These are phyloP conservation scores for Selaginella tamariscina DNA, from an alignment of 75 land plant species.

Conservation along the genomic window DNA sequence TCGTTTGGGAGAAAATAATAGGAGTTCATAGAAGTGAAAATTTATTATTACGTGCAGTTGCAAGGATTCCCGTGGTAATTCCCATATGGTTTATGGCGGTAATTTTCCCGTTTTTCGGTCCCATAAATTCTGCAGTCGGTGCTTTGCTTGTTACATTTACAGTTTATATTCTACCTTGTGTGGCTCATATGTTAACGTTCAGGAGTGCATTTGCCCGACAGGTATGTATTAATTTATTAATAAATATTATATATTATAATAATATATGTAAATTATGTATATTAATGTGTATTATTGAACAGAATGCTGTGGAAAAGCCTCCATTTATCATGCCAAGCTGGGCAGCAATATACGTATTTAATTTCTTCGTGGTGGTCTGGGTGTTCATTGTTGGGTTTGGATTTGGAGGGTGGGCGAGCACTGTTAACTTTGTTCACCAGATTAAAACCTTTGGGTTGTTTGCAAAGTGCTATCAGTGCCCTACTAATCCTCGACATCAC, in stretches of 20 bases:
- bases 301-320: slow-evolving; percentile 24
- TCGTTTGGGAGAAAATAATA: slow-evolving; percentile 67
- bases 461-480: slow-evolving; percentile 26
- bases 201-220: slow-evolving; percentile 51
- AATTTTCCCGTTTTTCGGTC: slow-evolving; percentile 84
- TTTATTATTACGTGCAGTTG: slow-evolving; percentile 18
- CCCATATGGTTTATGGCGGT: slow-evolving; percentile 87
- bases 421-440: slow-evolving; percentile 20
- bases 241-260: neutral
- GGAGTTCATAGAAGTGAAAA: slow-evolving; percentile 65
- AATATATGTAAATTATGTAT: neutral
- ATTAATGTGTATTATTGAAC: neutral
- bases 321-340: slow-evolving; percentile 26
- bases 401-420: slow-evolving; percentile 30
- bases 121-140: slow-evolving; percentile 81
- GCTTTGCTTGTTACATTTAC: slow-evolving; percentile 81
- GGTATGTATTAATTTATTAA: slow-evolving; percentile 16
- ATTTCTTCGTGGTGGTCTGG: slow-evolving; percentile 24
- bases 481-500: neutral
- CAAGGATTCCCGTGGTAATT: slow-evolving; percentile 55
- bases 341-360: slow-evolving; percentile 20
- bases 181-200: slow-evolving; percentile 69
- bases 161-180: slow-evolving; percentile 72
- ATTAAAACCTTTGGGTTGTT: slow-evolving; percentile 20
- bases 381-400: slow-evolving; percentile 22